A percentile compares a stretch with the other conserved stretches of the same genome.
Evolutionary conservation across 2,329 filamentous ascomycete genomes (phyloP).

Genomic region (Aspergillus fumigatus): DNA sequence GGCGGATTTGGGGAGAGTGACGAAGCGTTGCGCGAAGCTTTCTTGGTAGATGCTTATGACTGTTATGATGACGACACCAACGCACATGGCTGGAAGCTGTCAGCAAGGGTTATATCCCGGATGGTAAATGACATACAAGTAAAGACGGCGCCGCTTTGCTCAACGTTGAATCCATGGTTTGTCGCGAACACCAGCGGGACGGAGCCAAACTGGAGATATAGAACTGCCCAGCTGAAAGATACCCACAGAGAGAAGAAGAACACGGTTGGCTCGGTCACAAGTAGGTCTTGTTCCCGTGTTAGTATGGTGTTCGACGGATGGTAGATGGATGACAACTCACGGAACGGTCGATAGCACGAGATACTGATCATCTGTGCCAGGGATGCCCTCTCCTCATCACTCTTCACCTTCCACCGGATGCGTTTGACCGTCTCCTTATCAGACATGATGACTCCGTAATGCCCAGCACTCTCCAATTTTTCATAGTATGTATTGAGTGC

Average conservation of each 20-base stretch:
- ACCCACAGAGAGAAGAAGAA: slow-evolving; percentile 82
- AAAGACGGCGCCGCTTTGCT: slow-evolving; percentile 69
- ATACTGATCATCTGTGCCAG: slow-evolving; percentile 66
- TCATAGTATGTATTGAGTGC: slow-evolving; percentile 76
- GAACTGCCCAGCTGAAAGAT: slow-evolving; percentile 80
- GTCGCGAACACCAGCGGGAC: slow-evolving; percentile 71
- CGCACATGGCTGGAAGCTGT: slow-evolving; percentile 56
- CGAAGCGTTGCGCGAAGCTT: slow-evolving; percentile 51
- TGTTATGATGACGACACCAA: slow-evolving; percentile 63
- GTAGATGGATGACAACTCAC: slow-evolving; percentile 28
- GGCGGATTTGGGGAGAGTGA: slow-evolving; percentile 50
- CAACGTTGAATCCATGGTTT: slow-evolving; percentile 63
- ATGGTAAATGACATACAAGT: slow-evolving; percentile 32
- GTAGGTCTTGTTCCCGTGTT: slow-evolving; percentile 39
- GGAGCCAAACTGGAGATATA: slow-evolving; percentile 79
- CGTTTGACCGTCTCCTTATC: slow-evolving; percentile 42
- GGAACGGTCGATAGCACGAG: slow-evolving; percentile 73
- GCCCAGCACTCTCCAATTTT: slow-evolving; percentile 62
- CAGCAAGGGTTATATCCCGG: neutral
- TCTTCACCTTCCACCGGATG: slow-evolving; percentile 74
- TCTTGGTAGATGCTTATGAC: slow-evolving; percentile 69
- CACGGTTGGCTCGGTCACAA: slow-evolving; percentile 60
- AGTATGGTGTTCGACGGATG: neutral
- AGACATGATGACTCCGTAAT: slow-evolving; percentile 50
- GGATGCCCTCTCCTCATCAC: slow-evolving; percentile 70